Conservation (phyloP, 1,284 basidiomycete species). For the Coniferiporia sulphurascens region DNA sequence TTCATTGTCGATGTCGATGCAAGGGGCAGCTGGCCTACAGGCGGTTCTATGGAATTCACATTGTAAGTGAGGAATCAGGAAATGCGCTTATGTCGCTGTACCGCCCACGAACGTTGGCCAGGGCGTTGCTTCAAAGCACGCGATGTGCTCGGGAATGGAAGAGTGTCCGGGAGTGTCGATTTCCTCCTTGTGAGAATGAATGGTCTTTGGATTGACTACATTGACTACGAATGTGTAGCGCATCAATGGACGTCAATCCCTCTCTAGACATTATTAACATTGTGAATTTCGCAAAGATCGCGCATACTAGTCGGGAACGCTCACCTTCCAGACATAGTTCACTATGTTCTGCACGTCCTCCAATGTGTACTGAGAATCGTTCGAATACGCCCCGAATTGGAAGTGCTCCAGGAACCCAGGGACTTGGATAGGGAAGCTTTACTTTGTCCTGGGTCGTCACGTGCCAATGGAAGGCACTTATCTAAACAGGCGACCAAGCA, state of each 20-base stretch:
- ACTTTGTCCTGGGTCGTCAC: slow-evolving; percentile 69
- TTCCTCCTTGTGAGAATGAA: slow-evolving; percentile 31
- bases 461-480: slow-evolving; percentile 77
- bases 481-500: not conserved
- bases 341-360: slow-evolving; percentile 61
- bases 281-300: slow-evolving; percentile 21
- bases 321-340: slow-evolving; percentile 55
- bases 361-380: slow-evolving; percentile 51
- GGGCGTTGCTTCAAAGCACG: slow-evolving; percentile 33
- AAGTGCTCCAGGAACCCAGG: slow-evolving; percentile 61
- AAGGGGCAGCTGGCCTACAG: slow-evolving; percentile 76
- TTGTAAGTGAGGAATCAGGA: not conserved
- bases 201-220: not conserved
- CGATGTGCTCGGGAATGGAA: slow-evolving; percentile 38
- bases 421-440: slow-evolving; percentile 72
- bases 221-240: not conserved
- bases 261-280: slow-evolving; percentile 34
- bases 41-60: slow-evolving; percentile 48
- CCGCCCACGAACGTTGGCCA: slow-evolving; percentile 26
- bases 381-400: slow-evolving; percentile 62
- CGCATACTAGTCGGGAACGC: not conserved
- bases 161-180: slow-evolving; percentile 60
- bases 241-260: slow-evolving; percentile 69
- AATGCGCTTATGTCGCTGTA: not conserved
- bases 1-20: slow-evolving; percentile 41